These are phyloP conservation scores for Helicosporidium sp. DNA, from an alignment of 139 green algal species.

Conservation along the genomic window DNA sequence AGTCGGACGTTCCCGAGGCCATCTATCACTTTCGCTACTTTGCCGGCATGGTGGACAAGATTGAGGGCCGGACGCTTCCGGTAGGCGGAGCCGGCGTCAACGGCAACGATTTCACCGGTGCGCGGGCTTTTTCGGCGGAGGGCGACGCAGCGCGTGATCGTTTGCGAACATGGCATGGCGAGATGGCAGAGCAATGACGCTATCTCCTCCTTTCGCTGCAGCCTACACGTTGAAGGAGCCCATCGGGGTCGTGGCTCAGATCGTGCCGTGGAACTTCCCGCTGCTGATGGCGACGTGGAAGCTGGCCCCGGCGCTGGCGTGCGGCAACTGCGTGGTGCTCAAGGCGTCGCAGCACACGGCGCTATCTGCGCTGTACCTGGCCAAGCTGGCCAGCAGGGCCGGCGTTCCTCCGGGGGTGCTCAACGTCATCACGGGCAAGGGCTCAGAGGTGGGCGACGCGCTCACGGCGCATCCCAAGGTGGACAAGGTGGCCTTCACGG, in stretches of 20 bases:
- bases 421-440: constrained; percentile 48
- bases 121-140: no score
- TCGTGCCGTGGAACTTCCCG: constrained; percentile 32
- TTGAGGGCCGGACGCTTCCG: constrained; percentile 31
- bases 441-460: constrained; percentile 30
- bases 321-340: constrained; percentile 26
- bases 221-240: constrained; percentile 21
- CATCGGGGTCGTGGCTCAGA: constrained; percentile 27
- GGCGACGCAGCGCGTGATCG: no score
- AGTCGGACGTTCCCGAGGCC: constrained; percentile 21
- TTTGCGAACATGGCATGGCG: no score
- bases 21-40: constrained; percentile 36
- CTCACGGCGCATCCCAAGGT: constrained; percentile 27
- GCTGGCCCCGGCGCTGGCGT: constrained; percentile 31
- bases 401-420: constrained; percentile 48
- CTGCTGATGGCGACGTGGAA: constrained; percentile 37
- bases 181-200: neutral
- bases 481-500: constrained; percentile 62
- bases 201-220: no score
- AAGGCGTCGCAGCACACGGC: constrained; percentile 37
- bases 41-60: constrained; percentile 41
- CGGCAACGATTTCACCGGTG: neutral
- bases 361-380: constrained; percentile 33
- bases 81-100: constrained; percentile 7
- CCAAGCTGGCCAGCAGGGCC: constrained; percentile 43